Evolutionary conservation across 352 stramenopile genomes (phyloP).

Genomic region (Globisporangium parvum): DNA sequence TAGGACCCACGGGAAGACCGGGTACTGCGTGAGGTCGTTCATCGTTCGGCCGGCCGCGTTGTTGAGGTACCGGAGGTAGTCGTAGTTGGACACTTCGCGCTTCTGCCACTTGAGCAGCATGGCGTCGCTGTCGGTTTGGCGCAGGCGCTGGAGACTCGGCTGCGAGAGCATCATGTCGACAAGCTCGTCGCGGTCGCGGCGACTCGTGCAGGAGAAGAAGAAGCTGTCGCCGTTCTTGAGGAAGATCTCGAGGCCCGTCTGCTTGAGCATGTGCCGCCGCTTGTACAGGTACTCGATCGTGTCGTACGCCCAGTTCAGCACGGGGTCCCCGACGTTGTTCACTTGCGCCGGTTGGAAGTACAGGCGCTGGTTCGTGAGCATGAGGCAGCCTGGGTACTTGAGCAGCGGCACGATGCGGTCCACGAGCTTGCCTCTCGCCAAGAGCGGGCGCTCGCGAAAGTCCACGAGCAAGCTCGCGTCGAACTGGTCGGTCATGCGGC

Average conservation of each 20-base stretch:
- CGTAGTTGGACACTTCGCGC: conserved; percentile 93
- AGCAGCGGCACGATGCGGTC: conserved; percentile 89
- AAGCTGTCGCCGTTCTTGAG: conserved; percentile 60
- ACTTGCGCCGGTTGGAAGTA: conserved; percentile 91
- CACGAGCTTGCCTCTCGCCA: conserved; percentile 68
- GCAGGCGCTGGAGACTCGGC: conserved; percentile 51
- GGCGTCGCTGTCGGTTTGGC: conserved; percentile 57
- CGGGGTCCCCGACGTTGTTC: conserved; percentile 89
- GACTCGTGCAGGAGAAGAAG: conserved; percentile 78
- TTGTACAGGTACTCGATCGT: conserved; percentile 81
- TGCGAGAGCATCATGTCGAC: conserved; percentile 84
- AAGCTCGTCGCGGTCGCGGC: conserved; percentile 63
- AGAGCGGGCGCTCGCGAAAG: conserved; percentile 82
- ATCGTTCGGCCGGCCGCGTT: conserved; percentile 77
- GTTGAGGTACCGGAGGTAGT: conserved; percentile 89
- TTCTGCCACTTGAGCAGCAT: conserved; percentile 84
- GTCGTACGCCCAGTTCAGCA: conserved; percentile 80
- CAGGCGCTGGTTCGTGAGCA: conserved; percentile 73
- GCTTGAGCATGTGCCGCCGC: conserved; percentile 81
- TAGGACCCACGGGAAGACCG: conserved; percentile 97
- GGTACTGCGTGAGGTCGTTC: conserved; percentile 95
- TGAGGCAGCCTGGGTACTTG: conserved; percentile 88
- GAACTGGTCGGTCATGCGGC: conserved; percentile 78
- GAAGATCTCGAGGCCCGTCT: conserved; percentile 86
- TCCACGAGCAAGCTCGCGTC: conserved; percentile 87